Base-by-base conservation (phyloP, 2,329 filamentous ascomycete species). In the Aspergillus phoenicis region DNA sequence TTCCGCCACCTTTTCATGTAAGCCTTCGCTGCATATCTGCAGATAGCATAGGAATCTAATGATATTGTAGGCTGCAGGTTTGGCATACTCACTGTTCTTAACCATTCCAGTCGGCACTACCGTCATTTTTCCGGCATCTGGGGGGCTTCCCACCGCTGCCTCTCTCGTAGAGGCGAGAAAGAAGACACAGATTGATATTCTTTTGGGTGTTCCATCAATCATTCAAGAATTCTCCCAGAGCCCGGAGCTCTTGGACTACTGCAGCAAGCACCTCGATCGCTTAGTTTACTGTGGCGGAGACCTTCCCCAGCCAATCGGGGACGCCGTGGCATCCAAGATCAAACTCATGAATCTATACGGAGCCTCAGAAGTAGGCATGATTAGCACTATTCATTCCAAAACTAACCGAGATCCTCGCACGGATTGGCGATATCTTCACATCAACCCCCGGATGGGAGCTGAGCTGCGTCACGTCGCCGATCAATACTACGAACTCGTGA, bases 1-100 rank as follows among this genome's bases (percentile, higher is more conserved):
- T 71, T 1, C 57, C 78, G 26, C 77, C 78, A 2, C 72, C 74
- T 4, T 80, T 79, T 45, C 77, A 78, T 62, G 77, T 60, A 17
- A 55, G 61, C 28, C 6, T 17, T 3, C 7, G 24, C 5, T 11
- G 10, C 28, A 33, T 36, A 15, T 15, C 1, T 17, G 10, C 7
- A 6, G 4, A 11, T 0, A 5, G 1, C 7, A 11, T 22, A 11
- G 8, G 8, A 2, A 30, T 11, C 45, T 58, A 28, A 51, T 28
- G 13, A 6, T 8, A 17, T 39, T n/a, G 4, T 20, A 62, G 61
- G 61, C 67, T 5, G 69, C 70, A 15, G 70, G 70, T 1, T 68
- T 72, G 22, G 68, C 43, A 39, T 62, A n/a, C 39, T 20, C 53
- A 10, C 36, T 58, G 15, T 65, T 70, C 30, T 41, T 66, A 59